Evolutionary conservation across 768 basidiomycete genomes (phyloP).

Genomic region (Crepidotus variabilis): DNA sequence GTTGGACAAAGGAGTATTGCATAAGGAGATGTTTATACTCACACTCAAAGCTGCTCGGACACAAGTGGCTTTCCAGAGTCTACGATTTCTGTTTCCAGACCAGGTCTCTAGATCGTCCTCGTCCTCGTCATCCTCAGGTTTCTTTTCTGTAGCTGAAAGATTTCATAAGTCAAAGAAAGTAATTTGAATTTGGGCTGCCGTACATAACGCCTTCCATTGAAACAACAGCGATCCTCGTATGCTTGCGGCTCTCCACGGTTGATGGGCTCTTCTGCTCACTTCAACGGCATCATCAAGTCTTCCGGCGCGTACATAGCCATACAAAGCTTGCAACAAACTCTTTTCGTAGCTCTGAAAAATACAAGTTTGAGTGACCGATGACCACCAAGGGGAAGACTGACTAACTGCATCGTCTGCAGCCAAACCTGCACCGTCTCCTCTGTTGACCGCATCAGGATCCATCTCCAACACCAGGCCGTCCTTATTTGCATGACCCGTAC

Average conservation of each 20-base stretch:
- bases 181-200: constrained; percentile 15
- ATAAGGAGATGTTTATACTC: constrained; percentile 19
- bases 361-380: not conserved
- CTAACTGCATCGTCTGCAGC: constrained; percentile 79
- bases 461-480: constrained; percentile 60
- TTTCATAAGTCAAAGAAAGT: not conserved
- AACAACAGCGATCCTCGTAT: constrained; percentile 82
- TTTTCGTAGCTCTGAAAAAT: constrained; percentile 71
- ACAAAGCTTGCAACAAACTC: constrained; percentile 70
- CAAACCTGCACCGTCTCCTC: constrained; percentile 53
- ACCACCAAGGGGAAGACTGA: constrained; percentile 3
- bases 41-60: constrained; percentile 76
- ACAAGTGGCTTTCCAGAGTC: constrained; percentile 88
- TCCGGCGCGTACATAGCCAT: constrained; percentile 82
- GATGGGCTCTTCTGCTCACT: constrained; percentile 75
- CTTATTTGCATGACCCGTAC: constrained; percentile 41
- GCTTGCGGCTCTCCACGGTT: constrained; percentile 90
- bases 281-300: constrained; percentile 80
- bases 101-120: constrained; percentile 49
- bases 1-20: not conserved
- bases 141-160: constrained; percentile 28
- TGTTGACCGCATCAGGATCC: constrained; percentile 77
- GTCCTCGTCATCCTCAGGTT: constrained; percentile 46
- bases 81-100: constrained; percentile 74
- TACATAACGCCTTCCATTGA: constrained; percentile 70